Base-by-base conservation (phyloP, 2,329 filamentous ascomycete genomes). In the Aspergillus chevalieri region DNA sequence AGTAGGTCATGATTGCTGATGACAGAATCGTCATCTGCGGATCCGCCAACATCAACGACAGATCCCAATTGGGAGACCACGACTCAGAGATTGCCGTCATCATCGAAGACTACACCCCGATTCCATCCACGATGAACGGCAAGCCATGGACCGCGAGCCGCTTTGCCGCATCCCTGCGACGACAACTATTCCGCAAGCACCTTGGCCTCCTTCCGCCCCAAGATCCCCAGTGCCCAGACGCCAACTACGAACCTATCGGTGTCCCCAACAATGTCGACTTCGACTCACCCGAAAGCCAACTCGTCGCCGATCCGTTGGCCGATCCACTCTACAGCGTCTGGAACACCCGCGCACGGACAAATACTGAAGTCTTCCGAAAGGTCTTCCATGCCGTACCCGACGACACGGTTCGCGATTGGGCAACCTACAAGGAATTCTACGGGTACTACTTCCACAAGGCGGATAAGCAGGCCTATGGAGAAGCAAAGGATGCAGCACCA, bases 41-140 rank as follows among this genome's bases (percentile, higher is more conserved):
- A 15, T 90, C 85, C 22, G 89, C 87, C 55, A 97, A 96, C 69
- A 78, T 96, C 60, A 97, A 96, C 67, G 92, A 97, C 65, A 85
- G 92, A 48, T 83, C 88, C 46, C 91, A 95, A 69, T 74, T 93
- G 4, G 92, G 92, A 12, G 82, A 85, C 58, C 92, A 95, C 68
- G 92, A 97, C 68, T 93, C 87, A 44, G 92, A 97, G 67, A 79
- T 97, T 36, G 86, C 87, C 36, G 87, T 96, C 48, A 84, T 97
- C 43, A 87, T 96, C 78, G 86, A 94, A 62, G 92, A 97, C 65
- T 86, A 81, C 0, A 83, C 84, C 7, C 78, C 74, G 4, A 72
- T 96, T 2, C 75, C 81, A 6, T 89, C 82, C 4, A 81, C 69
- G 21, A 95, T 97, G 89, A 79, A 87, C 56, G 91, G 91, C 2